These are phyloP conservation scores for Botrytis deweyae DNA, from an alignment of 2,329 filamentous ascomycete species.

Conservation along the genomic window DNA sequence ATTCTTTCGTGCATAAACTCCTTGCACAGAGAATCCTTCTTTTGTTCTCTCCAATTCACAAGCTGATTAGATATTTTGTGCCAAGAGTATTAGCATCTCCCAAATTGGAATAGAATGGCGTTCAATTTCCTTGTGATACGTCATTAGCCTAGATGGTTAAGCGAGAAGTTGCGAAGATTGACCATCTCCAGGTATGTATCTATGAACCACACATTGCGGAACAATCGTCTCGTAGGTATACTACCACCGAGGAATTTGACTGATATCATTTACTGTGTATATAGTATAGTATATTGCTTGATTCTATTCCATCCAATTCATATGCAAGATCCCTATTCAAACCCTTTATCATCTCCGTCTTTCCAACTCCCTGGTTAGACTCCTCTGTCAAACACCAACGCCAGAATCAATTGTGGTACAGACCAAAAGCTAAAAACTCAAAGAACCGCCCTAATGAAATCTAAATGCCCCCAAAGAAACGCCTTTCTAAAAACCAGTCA, in stretches of 20 bases:
- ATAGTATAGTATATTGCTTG: too few relatives aligned
- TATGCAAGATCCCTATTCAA: neutral
- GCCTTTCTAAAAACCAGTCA: rapidly evolving
- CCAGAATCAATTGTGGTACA: neutral
- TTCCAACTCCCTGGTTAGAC: neutral
- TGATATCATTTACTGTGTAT: neutral
- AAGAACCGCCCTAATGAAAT: neutral
- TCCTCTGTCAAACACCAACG: neutral
- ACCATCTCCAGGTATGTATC: neutral
- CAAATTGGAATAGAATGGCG: too few relatives aligned
- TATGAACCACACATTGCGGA: neutral
- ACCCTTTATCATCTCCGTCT: neutral
- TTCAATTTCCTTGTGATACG: too few relatives aligned
- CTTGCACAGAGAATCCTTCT: too few relatives aligned
- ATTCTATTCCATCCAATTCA: neutral
- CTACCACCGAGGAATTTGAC: neutral
- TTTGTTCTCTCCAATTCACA: too few relatives aligned
- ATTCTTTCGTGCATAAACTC: too few relatives aligned
- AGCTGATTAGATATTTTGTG: too few relatives aligned
- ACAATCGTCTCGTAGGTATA: neutral
- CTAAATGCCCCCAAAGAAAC: neutral
- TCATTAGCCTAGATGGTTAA: too few relatives aligned
- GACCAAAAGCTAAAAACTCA: neutral
- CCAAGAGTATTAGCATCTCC: too few relatives aligned
- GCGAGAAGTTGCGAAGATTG: too few relatives aligned